Base-by-base conservation (phyloP, 23 red algal species). In the Gracilaria gracilis region DNA sequence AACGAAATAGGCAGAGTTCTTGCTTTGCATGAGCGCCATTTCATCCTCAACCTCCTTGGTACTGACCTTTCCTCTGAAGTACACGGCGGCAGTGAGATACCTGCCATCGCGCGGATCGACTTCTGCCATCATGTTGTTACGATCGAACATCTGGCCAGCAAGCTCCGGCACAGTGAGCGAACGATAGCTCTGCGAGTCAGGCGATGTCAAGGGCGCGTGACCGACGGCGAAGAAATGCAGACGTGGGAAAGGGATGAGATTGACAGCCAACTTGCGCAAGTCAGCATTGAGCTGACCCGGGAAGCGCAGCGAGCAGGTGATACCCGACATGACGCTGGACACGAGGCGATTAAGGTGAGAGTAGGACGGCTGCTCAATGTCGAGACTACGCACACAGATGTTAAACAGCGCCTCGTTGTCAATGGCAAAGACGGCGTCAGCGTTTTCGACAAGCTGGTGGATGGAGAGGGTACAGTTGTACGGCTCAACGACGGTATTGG, bases 31-130 rank as follows among this genome's bases (percentile, higher is more conserved):
- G 4, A 90, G 82, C 86, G 73, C 64, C 97, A 99, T 99, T 88
- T 99, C 94, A 57, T 99, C 97, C 51, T 99, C 97, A 35, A 99
- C 95, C 67, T 99, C 97, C 82, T 99, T 96, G 74, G 97, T 99
- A 12, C 93, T 95, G 50, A 99, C 94, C 69, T 93, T 94, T 76
- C 97, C 97, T 23, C 97, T 94, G 90, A 99, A 99, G 91, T 99
- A 99, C 20, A 93, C 97, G n/a, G 97, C 94, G 16, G 97, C 97
- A 24, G 97, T 99, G 54, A 99, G 87, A 77, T 99, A 99, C 33
- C 97, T 91, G 49, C 97, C 97, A 55, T 99, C 86, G 39, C 97
- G 97, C 40, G 97, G 97, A 46, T 99, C 97, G 46, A 93, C 95
- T 31, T 93, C 97, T n/a, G 94, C 97, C 90, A 99, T 96, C 94